Conservation (phyloP, 2,329 filamentous ascomycete genomes). For the Penicillium sp. region DNA sequence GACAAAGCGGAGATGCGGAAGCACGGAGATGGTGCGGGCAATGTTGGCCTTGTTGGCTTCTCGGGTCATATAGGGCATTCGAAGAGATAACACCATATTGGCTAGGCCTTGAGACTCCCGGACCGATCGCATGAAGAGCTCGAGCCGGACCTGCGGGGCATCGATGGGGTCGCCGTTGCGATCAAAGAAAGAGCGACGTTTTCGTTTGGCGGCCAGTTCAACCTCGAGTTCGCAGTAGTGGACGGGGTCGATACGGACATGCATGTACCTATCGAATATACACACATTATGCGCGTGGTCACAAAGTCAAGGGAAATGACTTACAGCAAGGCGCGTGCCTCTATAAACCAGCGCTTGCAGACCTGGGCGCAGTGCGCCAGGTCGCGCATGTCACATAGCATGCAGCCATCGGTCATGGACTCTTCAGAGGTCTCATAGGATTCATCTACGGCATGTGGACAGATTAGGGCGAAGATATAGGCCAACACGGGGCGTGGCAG, state of each 20-base stretch:
- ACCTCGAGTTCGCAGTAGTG: slow-evolving; percentile 91
- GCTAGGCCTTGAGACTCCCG: slow-evolving; percentile 70
- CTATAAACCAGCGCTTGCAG: slow-evolving; percentile 64
- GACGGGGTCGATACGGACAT: slow-evolving; percentile 86
- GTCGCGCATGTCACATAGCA: slow-evolving; percentile 90
- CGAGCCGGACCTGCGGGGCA: slow-evolving; percentile 68
- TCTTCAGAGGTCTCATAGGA: slow-evolving; percentile 79
- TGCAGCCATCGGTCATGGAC: slow-evolving; percentile 73
- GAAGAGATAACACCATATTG: slow-evolving; percentile 68
- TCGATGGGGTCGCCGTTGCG: slow-evolving; percentile 77
- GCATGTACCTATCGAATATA: slow-evolving; percentile 62
- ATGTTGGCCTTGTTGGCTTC: slow-evolving; percentile 80
- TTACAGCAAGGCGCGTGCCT: slow-evolving; percentile 60
- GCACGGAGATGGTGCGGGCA: slow-evolving; percentile 76
- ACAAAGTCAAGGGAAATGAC: slow-evolving; percentile 25
- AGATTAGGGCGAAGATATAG: slow-evolving; percentile 75
- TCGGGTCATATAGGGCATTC: slow-evolving; percentile 90
- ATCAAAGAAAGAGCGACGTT: slow-evolving; percentile 66
- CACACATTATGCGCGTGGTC: background rate
- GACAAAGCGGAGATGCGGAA: slow-evolving; percentile 80
- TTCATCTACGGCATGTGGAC: slow-evolving; percentile 73
- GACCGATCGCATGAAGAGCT: slow-evolving; percentile 74
- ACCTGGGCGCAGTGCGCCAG: slow-evolving; percentile 73
- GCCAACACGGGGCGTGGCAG: slow-evolving; percentile 67
- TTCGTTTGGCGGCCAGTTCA: slow-evolving; percentile 71